Evolutionary conservation across 441 rosid species (phyloP), one percentile per base, ranked within the genome.

Genomic region (Croton setiger): DNA sequence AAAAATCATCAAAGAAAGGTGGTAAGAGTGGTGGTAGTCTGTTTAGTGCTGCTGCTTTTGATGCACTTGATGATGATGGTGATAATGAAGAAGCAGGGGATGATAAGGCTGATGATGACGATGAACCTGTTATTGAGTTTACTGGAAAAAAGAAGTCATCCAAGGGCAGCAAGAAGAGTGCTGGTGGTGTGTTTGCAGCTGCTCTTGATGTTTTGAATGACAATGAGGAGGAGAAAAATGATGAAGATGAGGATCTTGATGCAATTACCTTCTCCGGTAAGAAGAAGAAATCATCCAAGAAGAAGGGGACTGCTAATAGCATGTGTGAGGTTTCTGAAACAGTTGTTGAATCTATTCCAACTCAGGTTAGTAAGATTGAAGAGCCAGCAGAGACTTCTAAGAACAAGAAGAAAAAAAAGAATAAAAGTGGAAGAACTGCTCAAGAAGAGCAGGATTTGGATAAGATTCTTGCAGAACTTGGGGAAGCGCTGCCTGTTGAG

Each of bases 371-470:
- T 67, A 86, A 75, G 78, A 76, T 49, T 47, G 92, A 71, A 61
- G 92, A 80, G 70, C 79, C 63, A 21, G 81, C 65, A 60, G 96
- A 92, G 63, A 76, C 87, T 65, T 81, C 88, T 5, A 95, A 92
- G 88, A 83, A 78, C 61, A 92, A 94, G 83, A 92, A 91, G 73
- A 92, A 88, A 78, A 95, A 95, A 83, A 89, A 90, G 72, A 86
- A 68, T 54, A 84, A 90, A 82, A 85, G 88, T 76, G 97, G 90
- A 63, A 90, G 97, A 78, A 88, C 98, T 67, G 96, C 83, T 58
- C 89, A 95, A 64, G 98, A 95, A 78, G 97, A 95, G 81, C 96
- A 89, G 18, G 99, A 95, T 72, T 83, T 95, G 87, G 98, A 92
- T 75, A 90, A 87, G 81, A 76, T 95, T 79, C 93, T 95, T 65